A percentile compares a stretch with the other conserved stretches of the same genome.
phyloP scores from a whole-genome alignment of 106 monocot genomes.

The Cymbidium sinense region DNA sequence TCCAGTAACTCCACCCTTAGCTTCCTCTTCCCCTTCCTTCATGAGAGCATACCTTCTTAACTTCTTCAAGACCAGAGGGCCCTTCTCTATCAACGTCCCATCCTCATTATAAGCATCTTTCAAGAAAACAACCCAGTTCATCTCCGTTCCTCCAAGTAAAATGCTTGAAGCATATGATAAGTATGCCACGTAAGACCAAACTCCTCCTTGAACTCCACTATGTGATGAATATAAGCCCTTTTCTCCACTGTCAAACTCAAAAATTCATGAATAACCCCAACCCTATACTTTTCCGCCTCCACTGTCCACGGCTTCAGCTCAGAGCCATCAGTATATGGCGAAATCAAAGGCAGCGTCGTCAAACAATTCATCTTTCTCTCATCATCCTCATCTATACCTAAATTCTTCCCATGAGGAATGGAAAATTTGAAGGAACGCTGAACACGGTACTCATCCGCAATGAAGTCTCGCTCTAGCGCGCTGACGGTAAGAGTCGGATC shows the following conservation, averaged over 20 bases:
- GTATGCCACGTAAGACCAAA: constrained; percentile 79
- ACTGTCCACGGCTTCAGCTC: constrained; percentile 62
- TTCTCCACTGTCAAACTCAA: constrained; percentile 84
- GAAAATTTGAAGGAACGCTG: constrained; percentile 60
- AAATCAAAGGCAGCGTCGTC: constrained; percentile 74
- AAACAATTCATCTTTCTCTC: constrained; percentile 38
- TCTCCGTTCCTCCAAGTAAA: constrained; percentile 91
- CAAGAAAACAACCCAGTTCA: constrained; percentile 97
- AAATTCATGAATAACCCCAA: constrained; percentile 84
- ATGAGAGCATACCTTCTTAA: constrained; percentile 57
- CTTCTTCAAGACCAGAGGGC: constrained; percentile 68
- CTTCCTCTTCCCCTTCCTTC: constrained; percentile 37
- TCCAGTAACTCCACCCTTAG: constrained; percentile 5
- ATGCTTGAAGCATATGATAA: constrained; percentile 79
- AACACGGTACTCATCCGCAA: constrained; percentile 55
- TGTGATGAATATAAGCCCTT: constrained; percentile 86
- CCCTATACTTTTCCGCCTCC: constrained; percentile 89
- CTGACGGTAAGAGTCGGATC: constrained; percentile 71
- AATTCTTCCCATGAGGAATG: constrained; percentile 43
- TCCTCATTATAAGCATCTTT: constrained; percentile 59
- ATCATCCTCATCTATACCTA: constrained; percentile 55
- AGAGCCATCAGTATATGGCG: constrained; percentile 88
- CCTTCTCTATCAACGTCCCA: constrained; percentile 68
- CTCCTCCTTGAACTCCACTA: constrained; percentile 98
- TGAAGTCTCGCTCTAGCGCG: constrained; percentile 70